Evolutionary conservation across 345 rosid species (phyloP).

Genomic region (Melastoma malabathricum): DNA sequence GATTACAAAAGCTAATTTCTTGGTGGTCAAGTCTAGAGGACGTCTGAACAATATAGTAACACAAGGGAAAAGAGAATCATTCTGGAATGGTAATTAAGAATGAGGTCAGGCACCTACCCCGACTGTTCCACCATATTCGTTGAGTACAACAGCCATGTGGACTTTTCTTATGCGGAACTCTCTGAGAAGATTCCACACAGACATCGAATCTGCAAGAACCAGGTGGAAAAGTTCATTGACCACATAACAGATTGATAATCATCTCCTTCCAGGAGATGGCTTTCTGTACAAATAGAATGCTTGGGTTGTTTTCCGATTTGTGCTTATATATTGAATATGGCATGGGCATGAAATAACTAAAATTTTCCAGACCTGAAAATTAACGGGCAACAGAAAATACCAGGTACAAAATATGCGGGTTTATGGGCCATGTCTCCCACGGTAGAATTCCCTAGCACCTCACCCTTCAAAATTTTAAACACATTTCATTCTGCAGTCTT

Average conservation of each 20-base stretch:
- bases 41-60: neutral
- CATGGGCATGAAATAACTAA: too few species aligned
- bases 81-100: neutral
- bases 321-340: too few species aligned
- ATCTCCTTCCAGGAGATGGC: too few species aligned
- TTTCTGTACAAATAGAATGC: too few species aligned
- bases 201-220: constrained; percentile 79
- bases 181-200: constrained; percentile 98
- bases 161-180: constrained; percentile 97
- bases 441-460: constrained; percentile 60
- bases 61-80: too few species aligned
- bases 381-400: constrained; percentile 26
- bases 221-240: neutral
- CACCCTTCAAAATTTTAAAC: constrained; percentile 85
- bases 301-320: too few species aligned
- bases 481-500: constrained; percentile 30
- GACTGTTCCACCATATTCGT: constrained; percentile 94
- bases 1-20: too few species aligned
- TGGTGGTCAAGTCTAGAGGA: too few species aligned
- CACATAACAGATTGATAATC: neutral
- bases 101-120: constrained; percentile 52
- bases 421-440: constrained; percentile 96
- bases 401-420: constrained; percentile 95
- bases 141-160: constrained; percentile 98
- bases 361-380: neutral